These are phyloP conservation scores for Exophiala xenobiotica DNA, from an alignment of 2,329 filamentous ascomycete genomes.

Conservation along the genomic window DNA sequence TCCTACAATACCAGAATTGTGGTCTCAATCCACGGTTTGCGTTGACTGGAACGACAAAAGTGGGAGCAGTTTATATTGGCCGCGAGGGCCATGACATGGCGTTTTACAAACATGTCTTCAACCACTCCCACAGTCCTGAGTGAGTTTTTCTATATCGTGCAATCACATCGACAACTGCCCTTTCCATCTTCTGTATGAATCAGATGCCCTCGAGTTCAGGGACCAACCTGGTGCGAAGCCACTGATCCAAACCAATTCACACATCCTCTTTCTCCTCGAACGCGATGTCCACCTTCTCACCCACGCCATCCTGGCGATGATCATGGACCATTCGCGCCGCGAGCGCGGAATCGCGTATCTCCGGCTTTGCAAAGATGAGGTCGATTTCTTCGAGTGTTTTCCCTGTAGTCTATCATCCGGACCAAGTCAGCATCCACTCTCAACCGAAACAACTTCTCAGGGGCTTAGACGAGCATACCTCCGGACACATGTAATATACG, in stretches of 20 bases:
- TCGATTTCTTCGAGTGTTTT: slow-evolving; percentile 61
- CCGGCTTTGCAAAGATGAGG: slow-evolving; percentile 36
- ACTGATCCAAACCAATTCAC: not conserved
- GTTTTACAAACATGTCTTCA: too few relatives aligned
- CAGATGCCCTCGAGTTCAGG: too few relatives aligned
- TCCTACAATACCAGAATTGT: too few relatives aligned
- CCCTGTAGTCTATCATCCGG: slow-evolving; percentile 27
- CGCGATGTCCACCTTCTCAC: slow-evolving; percentile 2
- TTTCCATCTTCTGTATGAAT: not conserved
- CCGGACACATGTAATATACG: slow-evolving; percentile 25
- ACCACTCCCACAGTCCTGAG: too few relatives aligned
- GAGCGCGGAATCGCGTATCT: slow-evolving; percentile 18
- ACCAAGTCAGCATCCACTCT: slow-evolving; percentile 11
- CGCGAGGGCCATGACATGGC: too few relatives aligned
- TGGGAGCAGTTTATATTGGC: too few relatives aligned
- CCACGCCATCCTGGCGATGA: not conserved
- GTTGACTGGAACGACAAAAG: too few relatives aligned
- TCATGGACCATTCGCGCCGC: slow-evolving; percentile 18
- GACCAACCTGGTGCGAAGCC: too few relatives aligned
- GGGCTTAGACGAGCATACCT: slow-evolving; percentile 23
- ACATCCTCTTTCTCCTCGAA: not conserved
- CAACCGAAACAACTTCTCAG: too few relatives aligned
- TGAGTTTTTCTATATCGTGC: too few relatives aligned
- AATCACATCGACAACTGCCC: not conserved
- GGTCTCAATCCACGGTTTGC: too few relatives aligned